Percentiles rank a stretch among this genome's conserved stretches.
Evolutionary conservation across 2,329 filamentous ascomycete genomes (phyloP).

Genomic region (Byssochlamys sp.): DNA sequence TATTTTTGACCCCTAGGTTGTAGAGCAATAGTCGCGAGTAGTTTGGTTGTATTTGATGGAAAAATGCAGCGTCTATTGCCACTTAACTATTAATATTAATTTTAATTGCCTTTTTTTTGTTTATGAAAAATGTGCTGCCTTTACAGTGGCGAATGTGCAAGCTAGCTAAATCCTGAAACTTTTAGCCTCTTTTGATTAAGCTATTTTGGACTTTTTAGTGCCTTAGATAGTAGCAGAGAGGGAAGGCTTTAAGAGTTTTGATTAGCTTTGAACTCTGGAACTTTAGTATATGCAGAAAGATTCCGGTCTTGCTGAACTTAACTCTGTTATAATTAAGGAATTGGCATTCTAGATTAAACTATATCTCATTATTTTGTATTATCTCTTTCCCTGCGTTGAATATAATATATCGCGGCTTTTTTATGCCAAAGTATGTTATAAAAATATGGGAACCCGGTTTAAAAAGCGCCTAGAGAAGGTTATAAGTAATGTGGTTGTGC

Average conservation of each 20-base stretch:
- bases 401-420: conserved; percentile 6
- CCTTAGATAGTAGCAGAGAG: conserved; percentile 19
- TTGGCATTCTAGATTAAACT: conserved; percentile 15
- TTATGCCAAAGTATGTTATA: conserved; percentile 16
- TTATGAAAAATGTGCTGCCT: conserved; percentile 24
- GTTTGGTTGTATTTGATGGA: conserved; percentile 15
- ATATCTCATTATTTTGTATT: conserved; percentile 11
- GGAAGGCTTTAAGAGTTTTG: conserved; percentile 20
- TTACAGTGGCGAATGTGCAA: conserved; percentile 20
- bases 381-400: conserved; percentile 14
- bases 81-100: conserved; percentile 15
- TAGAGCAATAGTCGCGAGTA: conserved; percentile 12
- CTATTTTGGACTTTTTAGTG: conserved; percentile 12
- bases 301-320: conserved; percentile 12
- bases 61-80: conserved; percentile 13
- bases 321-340: conserved; percentile 23
- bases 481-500: conserved; percentile 23
- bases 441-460: conserved; percentile 22
- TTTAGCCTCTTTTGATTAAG: conserved; percentile 17
- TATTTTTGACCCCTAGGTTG: conserved; percentile 6
- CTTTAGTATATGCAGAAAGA: conserved; percentile 15
- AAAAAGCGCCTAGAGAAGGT: conserved; percentile 29
- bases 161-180: conserved; percentile 19
- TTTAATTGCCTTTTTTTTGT: conserved; percentile 14
- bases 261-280: conserved; percentile 21